Evolutionary conservation across 148 eudicot genomes (phyloP).

Genomic region (Rhododendron williamsianum): DNA sequence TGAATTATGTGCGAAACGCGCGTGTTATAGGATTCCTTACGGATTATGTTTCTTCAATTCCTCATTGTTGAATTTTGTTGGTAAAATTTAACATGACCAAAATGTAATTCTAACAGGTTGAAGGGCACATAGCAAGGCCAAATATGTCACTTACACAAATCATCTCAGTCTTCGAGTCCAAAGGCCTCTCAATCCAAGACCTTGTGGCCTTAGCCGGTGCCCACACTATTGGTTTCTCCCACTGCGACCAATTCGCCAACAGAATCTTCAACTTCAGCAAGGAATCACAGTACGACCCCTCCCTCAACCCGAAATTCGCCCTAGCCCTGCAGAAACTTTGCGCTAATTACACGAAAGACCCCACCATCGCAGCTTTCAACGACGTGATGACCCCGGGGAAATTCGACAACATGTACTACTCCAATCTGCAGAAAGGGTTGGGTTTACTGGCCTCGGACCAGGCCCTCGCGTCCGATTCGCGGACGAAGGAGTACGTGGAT

Average conservation of each 20-base stretch:
- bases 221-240: constrained; percentile 82
- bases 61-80: neutral
- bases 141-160: constrained; percentile 51
- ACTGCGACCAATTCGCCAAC: constrained; percentile 59
- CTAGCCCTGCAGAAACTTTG: constrained; percentile 46
- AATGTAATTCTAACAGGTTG: constrained; percentile 9
- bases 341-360: constrained; percentile 48
- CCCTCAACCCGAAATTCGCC: constrained; percentile 45
- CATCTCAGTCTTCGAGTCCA: constrained; percentile 43
- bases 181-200: constrained; percentile 50
- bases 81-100: neutral
- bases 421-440: constrained; percentile 48
- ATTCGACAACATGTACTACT: constrained; percentile 66
- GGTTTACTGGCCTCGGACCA: constrained; percentile 60
- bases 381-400: constrained; percentile 70
- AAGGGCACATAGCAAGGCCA: constrained; percentile 49
- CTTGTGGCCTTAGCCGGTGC: constrained; percentile 69
- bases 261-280: constrained; percentile 49
- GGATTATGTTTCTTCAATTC: neutral
- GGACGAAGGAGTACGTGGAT: constrained; percentile 58
- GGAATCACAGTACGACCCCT: constrained; percentile 38
- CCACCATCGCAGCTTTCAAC: constrained; percentile 52
- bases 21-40: too few species aligned
- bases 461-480: constrained; percentile 35
- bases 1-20: too few species aligned